Evolutionary conservation across 2,329 filamentous ascomycete species (phyloP).

Genomic region (Microdochium paspali): DNA sequence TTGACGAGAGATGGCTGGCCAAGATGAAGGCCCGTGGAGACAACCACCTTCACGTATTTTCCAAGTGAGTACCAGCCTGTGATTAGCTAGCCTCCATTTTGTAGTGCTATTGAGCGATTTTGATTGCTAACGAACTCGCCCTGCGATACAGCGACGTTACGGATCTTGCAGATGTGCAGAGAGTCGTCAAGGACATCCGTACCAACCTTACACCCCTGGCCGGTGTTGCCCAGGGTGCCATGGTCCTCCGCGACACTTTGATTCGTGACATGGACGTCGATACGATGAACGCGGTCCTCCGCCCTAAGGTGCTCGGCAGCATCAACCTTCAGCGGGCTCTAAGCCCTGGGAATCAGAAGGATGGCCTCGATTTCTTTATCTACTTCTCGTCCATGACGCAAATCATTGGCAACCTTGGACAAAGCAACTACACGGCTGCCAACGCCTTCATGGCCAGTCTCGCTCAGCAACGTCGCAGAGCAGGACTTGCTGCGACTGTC

Average conservation of each 20-base stretch:
- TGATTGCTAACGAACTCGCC: too few species aligned
- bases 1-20: constrained; percentile 19
- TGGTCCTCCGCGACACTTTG: constrained; percentile 32
- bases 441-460: constrained; percentile 33
- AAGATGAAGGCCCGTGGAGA: constrained; percentile 16
- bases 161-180: too few species aligned
- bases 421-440: constrained; percentile 25
- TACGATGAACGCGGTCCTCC: constrained; percentile 23
- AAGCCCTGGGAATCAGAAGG: constrained; percentile 2
- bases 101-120: too few species aligned
- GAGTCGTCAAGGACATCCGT: constrained; percentile 13
- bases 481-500: constrained; percentile 22
- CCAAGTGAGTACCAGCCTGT: too few species aligned
- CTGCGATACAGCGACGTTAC: too few species aligned
- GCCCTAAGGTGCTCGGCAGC: constrained; percentile 29
- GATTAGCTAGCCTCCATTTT: too few species aligned
- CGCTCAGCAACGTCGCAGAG: constrained; percentile 24
- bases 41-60: too few species aligned
- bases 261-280: constrained; percentile 29
- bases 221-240: constrained; percentile 33
- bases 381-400: constrained; percentile 18
- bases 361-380: constrained; percentile 26
- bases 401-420: constrained; percentile 14
- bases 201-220: constrained; percentile 19
- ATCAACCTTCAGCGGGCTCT: constrained; percentile 28